Conservation (phyloP, 2,329 filamentous ascomycete genomes). For the Periglandula ipomoeae region DNA sequence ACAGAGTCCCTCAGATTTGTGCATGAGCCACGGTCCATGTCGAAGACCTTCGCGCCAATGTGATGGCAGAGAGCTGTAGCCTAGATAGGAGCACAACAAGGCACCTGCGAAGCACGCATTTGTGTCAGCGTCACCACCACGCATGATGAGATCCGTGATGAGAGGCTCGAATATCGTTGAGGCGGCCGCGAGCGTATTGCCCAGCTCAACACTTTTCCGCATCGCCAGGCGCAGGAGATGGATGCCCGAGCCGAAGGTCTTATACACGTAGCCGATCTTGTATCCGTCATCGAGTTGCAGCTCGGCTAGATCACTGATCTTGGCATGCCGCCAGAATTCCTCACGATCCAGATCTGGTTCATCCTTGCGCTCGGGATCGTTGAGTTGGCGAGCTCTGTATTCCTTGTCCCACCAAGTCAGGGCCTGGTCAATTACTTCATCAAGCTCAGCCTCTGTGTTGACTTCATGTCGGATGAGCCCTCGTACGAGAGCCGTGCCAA, state of each 20-base stretch:
- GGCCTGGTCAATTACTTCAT: constrained; percentile 29
- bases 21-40: constrained; percentile 34
- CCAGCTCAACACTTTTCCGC: constrained; percentile 17
- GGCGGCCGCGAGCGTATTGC: constrained; percentile 12
- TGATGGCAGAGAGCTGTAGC: constrained; percentile 34
- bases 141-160: constrained; percentile 39
- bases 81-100: constrained; percentile 37
- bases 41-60: constrained; percentile 40
- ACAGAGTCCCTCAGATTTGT: constrained; percentile 32
- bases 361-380: constrained; percentile 17
- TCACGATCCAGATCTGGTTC: constrained; percentile 26
- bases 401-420: constrained; percentile 27
- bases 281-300: constrained; percentile 34
- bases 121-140: constrained; percentile 44
- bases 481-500: constrained; percentile 36
- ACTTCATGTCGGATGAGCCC: constrained; percentile 37
- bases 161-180: constrained; percentile 33
- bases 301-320: constrained; percentile 25
- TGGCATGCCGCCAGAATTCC: constrained; percentile 33
- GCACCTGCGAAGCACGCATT: constrained; percentile 44
- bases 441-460: constrained; percentile 24
- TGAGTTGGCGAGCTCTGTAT: constrained; percentile 12
- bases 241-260: constrained; percentile 39
- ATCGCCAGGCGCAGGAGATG: constrained; percentile 35
- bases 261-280: constrained; percentile 45